phyloP scores from a whole-genome alignment of 306 rosid species.

The Begonia fuchsioides region DNA sequence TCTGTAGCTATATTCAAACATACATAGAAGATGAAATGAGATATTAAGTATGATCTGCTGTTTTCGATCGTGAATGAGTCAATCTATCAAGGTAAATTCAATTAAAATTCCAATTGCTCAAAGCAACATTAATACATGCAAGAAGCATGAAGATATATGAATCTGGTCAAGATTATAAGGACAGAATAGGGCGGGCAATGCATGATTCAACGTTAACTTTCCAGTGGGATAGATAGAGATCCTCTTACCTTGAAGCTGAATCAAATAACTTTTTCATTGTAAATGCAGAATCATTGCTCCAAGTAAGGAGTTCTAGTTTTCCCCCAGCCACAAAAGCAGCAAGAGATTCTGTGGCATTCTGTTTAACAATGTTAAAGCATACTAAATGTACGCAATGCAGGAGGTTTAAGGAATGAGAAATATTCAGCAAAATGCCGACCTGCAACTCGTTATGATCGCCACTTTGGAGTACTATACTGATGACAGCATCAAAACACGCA shows the following conservation, averaged over 20 bases:
- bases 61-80: no score
- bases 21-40: no score
- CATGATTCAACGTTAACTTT: no score
- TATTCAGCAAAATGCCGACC: slow-evolving; percentile 23
- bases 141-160: no score
- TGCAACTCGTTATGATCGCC: slow-evolving; percentile 91
- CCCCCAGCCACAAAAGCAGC: slow-evolving; percentile 69
- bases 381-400: not conserved
- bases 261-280: slow-evolving; percentile 69
- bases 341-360: slow-evolving; percentile 93
- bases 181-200: no score
- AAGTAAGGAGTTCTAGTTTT: slow-evolving; percentile 56
- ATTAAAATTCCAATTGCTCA: not conserved
- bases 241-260: slow-evolving; percentile 65
- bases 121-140: not conserved
- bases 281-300: slow-evolving; percentile 70
- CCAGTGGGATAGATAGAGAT: no score
- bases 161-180: no score
- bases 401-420: not conserved
- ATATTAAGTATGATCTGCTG: no score
- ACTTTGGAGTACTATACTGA: slow-evolving; percentile 57
- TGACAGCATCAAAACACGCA: slow-evolving; percentile 54
- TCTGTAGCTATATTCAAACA: no score
- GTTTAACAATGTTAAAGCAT: slow-evolving; percentile 14
- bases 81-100: not conserved